Conservation (phyloP, 2,329 filamentous ascomycete genomes). For the Chrysoporthe austroafricana region DNA sequence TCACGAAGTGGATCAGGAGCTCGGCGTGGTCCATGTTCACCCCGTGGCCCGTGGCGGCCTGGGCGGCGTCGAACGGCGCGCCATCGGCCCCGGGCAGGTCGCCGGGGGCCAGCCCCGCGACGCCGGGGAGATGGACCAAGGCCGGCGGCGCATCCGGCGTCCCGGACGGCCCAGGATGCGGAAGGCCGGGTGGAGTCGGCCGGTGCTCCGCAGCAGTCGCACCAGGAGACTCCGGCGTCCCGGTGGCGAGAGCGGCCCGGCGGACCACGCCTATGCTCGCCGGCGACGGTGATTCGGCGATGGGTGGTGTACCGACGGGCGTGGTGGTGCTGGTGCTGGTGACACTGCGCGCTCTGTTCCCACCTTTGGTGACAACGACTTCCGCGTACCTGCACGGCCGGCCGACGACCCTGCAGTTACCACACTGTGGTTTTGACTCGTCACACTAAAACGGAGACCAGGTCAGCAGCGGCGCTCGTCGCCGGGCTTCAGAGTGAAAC, state of each 20-base stretch:
- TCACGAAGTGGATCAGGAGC: constrained; percentile 12
- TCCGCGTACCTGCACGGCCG: not conserved
- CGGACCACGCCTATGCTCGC: not conserved
- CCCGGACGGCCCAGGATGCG: not conserved
- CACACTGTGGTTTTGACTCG: not conserved
- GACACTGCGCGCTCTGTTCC: no score
- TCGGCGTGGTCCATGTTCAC: constrained; percentile 16
- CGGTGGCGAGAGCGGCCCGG: not conserved
- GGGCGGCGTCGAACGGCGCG: not conserved
- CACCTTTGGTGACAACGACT: not conserved
- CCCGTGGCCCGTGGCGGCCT: not conserved
- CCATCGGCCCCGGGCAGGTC: not conserved
- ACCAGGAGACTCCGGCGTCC: not conserved
- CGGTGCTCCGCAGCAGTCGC: not conserved
- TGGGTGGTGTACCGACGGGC: not conserved
- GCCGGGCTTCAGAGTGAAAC: not conserved
- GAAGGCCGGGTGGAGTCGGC: not conserved
- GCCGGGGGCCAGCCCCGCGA: not conserved
- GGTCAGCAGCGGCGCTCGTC: not conserved
- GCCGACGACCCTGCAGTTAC: not conserved
- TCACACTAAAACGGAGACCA: not conserved
- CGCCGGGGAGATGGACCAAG: not conserved
- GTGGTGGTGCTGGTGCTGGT: not conserved
- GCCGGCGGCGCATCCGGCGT: not conserved
- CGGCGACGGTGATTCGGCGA: not conserved